Percentiles rank a stretch among this genome's conserved stretches.
Conservation (phyloP, 768 basidiomycete species). For the Lactarius quietus region DNA sequence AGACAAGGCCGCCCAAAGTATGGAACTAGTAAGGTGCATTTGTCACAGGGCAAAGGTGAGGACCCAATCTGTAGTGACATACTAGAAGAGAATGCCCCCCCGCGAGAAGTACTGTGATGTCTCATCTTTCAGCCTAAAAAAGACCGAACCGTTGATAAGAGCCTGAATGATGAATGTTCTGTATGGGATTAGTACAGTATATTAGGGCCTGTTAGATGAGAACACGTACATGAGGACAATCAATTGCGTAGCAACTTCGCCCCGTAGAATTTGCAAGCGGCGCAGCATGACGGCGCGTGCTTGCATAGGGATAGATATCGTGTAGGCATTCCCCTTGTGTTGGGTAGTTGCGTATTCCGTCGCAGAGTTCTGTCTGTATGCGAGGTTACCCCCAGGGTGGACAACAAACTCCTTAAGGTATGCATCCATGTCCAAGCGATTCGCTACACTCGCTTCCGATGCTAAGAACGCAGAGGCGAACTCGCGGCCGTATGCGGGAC, state of each 20-base stretch:
- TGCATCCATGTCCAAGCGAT: conserved; percentile 44
- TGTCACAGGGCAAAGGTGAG: neutral
- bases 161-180: conserved; percentile 55
- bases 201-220: neutral
- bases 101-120: conserved; percentile 69
- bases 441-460: conserved; percentile 41
- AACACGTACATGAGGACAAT: conserved; percentile 30
- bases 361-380: conserved; percentile 50
- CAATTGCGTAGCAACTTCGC: conserved; percentile 31
- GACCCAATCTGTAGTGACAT: conserved; percentile 26
- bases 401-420: conserved; percentile 47
- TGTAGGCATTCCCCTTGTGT: conserved; percentile 39
- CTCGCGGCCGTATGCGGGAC: conserved; percentile 55
- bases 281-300: conserved; percentile 35
- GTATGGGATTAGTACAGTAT: conserved; percentile 14
- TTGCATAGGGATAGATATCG: conserved; percentile 37
- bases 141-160: conserved; percentile 59
- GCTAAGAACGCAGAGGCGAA: conserved; percentile 40
- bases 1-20: conserved; percentile 56
- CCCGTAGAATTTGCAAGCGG: conserved; percentile 36
- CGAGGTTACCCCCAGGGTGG: conserved; percentile 39
- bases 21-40: conserved; percentile 38
- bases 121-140: conserved; percentile 49
- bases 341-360: conserved; percentile 44
- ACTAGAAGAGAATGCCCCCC: conserved; percentile 77